Evolutionary conservation across 176 grass and related monocot genomes (phyloP), one percentile per base, ranked within the genome.

Genomic region (Carex scoparia): DNA sequence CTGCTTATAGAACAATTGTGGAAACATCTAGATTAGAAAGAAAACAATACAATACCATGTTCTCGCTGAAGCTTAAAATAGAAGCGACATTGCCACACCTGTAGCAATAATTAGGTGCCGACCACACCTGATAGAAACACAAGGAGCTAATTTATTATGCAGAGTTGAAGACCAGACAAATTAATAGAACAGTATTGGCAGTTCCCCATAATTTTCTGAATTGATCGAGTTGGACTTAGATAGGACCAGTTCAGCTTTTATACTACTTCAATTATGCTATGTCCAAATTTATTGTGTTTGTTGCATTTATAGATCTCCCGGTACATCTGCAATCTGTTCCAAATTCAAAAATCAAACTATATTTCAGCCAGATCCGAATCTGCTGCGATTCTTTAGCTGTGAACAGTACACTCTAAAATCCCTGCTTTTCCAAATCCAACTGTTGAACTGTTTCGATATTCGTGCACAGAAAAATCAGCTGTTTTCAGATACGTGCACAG

Each of bases 31-130:
- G 11, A 63, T 40, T 65, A 55, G 64, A 53, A 79, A 5, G 19
- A 79, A 79, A 81, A 6, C 35, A 46, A 30, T 64, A 63, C 48
- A 87, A 64, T 95, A 95, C 95, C 95, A 98, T 98, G 67, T 90
- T 95, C 46, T 98, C 93, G 61, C 90, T 91, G 85, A 98, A 98
- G 90, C 95, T 98, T 73, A 98, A 86, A 87, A 98, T 98, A 59
- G 95, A 98, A 84, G 95, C 95, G 15, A 98, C 95, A 88, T 95
- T 98, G 65, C 95, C 95, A 85, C 95, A 98, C 89, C 95, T 93
- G 87, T 98, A 98, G 65, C 95, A 98, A 85, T 98, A 98, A 95
- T 98, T 98, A 79, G 95, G 95, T 6, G 95, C 95, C 79, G 95
- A 98, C 93, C 95, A 98, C 56, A 98, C 93, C 93, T 98, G 93